Evolutionary conservation across 495 filamentous ascomycete genomes (phyloP), one percentile per base, ranked within the genome.

Genomic region (Cryomyces antarcticus): DNA sequence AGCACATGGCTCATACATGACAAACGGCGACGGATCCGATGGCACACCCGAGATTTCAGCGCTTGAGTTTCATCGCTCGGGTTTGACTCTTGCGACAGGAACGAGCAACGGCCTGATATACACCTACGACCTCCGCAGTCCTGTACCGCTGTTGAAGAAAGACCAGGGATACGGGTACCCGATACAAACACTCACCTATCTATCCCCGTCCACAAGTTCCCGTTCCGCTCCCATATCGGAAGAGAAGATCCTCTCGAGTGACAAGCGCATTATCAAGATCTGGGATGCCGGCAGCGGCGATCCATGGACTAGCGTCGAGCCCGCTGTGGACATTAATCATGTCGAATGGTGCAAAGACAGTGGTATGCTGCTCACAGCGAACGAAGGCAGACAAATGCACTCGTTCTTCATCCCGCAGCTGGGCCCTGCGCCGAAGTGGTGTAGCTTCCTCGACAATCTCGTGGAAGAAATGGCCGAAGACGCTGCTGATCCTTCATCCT

Each of bases 401-500:
- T 73, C 83, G 5, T 99, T 95, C 69, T 87, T 95, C 56, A 86
- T 99, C 43, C 92, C 92, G 0, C 85, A 87, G 49, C 72, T 95
- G 30, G 86, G 86, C 5, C 82, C 89, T 7, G 85, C 89, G 0
- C 92, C 92, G 0, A 80, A 70, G 51, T 99, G 92, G 92, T 96
- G 92, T 55, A 76, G 78, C 6, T 95, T 96, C 73, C 65, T 99
- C 30, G 92, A 99, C 55, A 93, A 88, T 53, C 69, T 97, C 41
- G 92, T 94, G 11, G 92, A 99, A 59, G 92, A 99, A 56, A 95
- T 99, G 83, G 88, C 87, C 3, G 87, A 92, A 55, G 70, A 77
- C 45, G 65, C 64, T 10, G 71, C 74, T 49, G 79, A 83, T 49
- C 77, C 79, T 4, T 75, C 72, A 47, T 72, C 75, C 5, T 82